Percentiles rank a stretch among this genome's conserved stretches.
These are phyloP conservation scores for Saccharomyces mikatae DNA, from an alignment of 805 yeast genomes.

Conservation along the genomic window DNA sequence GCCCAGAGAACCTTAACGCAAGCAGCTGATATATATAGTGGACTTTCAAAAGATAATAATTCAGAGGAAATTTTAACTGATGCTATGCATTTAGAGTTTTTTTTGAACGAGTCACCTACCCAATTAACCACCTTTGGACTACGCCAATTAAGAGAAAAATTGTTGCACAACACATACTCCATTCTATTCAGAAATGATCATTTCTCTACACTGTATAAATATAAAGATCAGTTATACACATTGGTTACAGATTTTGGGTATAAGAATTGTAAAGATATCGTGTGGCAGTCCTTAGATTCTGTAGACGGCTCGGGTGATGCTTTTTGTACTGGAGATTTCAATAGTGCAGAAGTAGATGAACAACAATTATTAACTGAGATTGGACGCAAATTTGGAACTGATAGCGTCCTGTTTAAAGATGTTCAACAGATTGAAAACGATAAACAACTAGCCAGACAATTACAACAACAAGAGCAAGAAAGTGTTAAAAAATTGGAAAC, in stretches of 20 bases:
- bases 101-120: constrained; percentile 53
- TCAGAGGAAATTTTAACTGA: constrained; percentile 24
- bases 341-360: constrained; percentile 6
- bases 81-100: constrained; percentile 31
- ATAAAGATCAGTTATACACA: constrained; percentile 42
- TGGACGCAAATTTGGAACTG: constrained; percentile 3
- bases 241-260: constrained; percentile 75
- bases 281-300: constrained; percentile 73
- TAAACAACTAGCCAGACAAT: constrained; percentile 33
- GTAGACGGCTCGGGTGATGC: constrained; percentile 57
- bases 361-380: neutral
- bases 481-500: constrained; percentile 36
- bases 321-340: constrained; percentile 58
- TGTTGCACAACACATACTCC: constrained; percentile 47
- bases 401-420: neutral
- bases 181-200: constrained; percentile 87
- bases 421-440: constrained; percentile 21
- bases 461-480: constrained; percentile 51
- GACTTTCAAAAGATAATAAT: constrained; percentile 17
- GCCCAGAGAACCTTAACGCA: constrained; percentile 49
- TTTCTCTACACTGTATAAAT: constrained; percentile 60
- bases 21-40: constrained; percentile 30
- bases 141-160: constrained; percentile 32
- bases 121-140: constrained; percentile 70
- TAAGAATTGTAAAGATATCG: constrained; percentile 37